A percentile compares a stretch with the other conserved stretches of the same genome.
Evolutionary conservation across 164 flowering plant genomes (phyloP).

Genomic region (Aristolochia fimbriata): DNA sequence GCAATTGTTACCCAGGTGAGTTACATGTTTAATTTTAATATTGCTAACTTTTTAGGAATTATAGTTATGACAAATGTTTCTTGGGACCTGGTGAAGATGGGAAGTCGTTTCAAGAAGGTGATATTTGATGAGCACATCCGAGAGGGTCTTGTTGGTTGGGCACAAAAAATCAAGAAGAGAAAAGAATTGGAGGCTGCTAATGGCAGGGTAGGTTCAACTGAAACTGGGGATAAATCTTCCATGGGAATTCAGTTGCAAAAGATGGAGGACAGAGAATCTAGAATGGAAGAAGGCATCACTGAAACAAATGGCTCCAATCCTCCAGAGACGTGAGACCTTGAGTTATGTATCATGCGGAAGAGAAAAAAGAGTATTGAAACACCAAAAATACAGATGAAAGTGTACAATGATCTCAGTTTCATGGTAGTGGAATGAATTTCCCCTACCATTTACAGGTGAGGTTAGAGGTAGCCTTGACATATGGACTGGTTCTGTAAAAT

Average conservation of each 20-base stretch:
- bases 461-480: too few relatives aligned
- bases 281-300: slow-evolving; percentile 2
- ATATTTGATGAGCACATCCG: slow-evolving; percentile 14
- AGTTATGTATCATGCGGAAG: background rate
- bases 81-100: slow-evolving; percentile 6
- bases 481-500: too few relatives aligned
- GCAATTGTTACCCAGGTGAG: slow-evolving; percentile 17
- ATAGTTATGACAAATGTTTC: background rate
- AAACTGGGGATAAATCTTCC: slow-evolving; percentile 6
- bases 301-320: background rate
- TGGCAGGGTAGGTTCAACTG: background rate
- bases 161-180: slow-evolving; percentile 11
- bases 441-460: too few relatives aligned
- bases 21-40: background rate
- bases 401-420: too few relatives aligned
- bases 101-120: slow-evolving; percentile 13
- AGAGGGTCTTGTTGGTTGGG: slow-evolving; percentile 14
- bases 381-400: background rate
- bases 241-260: slow-evolving; percentile 9
- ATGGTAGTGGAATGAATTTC: too few relatives aligned
- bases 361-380: background rate
- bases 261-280: slow-evolving; percentile 1
- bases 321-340: background rate
- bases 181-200: slow-evolving; percentile 2
- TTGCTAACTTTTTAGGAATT: background rate